Conservation (phyloP, 805 yeast genomes). For the Yueomyces sinensis region DNA sequence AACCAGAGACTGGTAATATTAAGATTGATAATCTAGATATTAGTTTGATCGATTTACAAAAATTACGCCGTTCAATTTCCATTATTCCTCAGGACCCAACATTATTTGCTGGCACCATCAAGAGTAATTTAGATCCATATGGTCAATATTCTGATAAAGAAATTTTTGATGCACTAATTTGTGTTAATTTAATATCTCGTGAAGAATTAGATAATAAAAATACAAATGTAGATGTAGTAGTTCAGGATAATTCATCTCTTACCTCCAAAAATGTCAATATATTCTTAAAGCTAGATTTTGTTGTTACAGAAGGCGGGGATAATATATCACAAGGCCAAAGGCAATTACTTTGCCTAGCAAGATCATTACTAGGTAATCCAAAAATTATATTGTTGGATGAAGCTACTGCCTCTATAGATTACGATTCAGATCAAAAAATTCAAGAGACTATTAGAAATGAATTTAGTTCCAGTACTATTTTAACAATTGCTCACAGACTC, state of each 20-base stretch:
- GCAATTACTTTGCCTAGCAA: slow-evolving; percentile 67
- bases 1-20: slow-evolving; percentile 64
- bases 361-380: slow-evolving; percentile 58
- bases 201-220: slow-evolving; percentile 24
- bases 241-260: slow-evolving; percentile 17
- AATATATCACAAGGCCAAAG: slow-evolving; percentile 81
- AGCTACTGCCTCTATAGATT: slow-evolving; percentile 80
- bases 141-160: slow-evolving; percentile 44
- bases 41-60: slow-evolving; percentile 51
- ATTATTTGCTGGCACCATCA: slow-evolving; percentile 63
- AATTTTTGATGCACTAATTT: slow-evolving; percentile 57
- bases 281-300: slow-evolving; percentile 45
- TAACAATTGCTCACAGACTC: slow-evolving; percentile 78
- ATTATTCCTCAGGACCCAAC: slow-evolving; percentile 86
- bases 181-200: slow-evolving; percentile 51
- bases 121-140: slow-evolving; percentile 65
- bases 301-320: slow-evolving; percentile 61
- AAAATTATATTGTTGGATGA: slow-evolving; percentile 69
- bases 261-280: slow-evolving; percentile 49
- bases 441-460: slow-evolving; percentile 71
- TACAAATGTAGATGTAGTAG: slow-evolving; percentile 3
- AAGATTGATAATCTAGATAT: slow-evolving; percentile 66
- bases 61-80: slow-evolving; percentile 63
- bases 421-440: slow-evolving; percentile 66
- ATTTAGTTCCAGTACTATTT: slow-evolving; percentile 54